phyloP scores from a whole-genome alignment of 2,329 filamentous ascomycete genomes.

The Pyrenochaeta sp. region DNA sequence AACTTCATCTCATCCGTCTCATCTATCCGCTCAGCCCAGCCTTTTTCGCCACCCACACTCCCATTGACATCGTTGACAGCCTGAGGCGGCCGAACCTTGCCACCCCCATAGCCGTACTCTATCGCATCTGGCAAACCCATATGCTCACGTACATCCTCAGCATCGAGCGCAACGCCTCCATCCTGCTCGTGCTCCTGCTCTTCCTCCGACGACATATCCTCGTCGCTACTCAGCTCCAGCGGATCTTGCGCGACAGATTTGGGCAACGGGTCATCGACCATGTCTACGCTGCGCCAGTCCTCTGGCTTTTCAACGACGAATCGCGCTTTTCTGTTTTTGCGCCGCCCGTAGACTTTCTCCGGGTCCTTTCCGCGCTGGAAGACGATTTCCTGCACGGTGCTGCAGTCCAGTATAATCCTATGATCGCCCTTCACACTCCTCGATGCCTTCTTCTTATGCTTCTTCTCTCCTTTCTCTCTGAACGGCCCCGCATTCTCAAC shows the following conservation, averaged over 20 bases:
- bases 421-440: constrained; percentile 58
- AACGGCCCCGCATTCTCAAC: background rate
- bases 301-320: constrained; percentile 47
- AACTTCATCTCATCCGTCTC: constrained; percentile 61
- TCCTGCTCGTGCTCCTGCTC: constrained; percentile 26
- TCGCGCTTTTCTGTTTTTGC: constrained; percentile 55
- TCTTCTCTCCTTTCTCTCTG: constrained; percentile 19
- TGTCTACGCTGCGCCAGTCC: constrained; percentile 56
- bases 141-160: constrained; percentile 3
- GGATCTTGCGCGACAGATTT: constrained; percentile 3
- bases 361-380: constrained; percentile 58
- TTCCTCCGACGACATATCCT: constrained; percentile 20
- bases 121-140: constrained; percentile 17
- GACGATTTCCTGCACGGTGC: constrained; percentile 58
- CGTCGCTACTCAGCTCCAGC: constrained; percentile 14
- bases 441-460: constrained; percentile 37
- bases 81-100: constrained; percentile 51
- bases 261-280: constrained; percentile 42
- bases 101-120: constrained; percentile 38
- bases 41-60: constrained; percentile 64
- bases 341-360: constrained; percentile 54
- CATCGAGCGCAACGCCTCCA: constrained; percentile 22
- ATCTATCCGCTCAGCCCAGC: constrained; percentile 59
- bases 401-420: constrained; percentile 58
- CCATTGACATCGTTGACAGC: constrained; percentile 61